Evolutionary conservation across 2,329 filamentous ascomycete genomes (phyloP), one percentile per base, ranked within the genome.

Genomic region (Elsinoe arachidis): DNA sequence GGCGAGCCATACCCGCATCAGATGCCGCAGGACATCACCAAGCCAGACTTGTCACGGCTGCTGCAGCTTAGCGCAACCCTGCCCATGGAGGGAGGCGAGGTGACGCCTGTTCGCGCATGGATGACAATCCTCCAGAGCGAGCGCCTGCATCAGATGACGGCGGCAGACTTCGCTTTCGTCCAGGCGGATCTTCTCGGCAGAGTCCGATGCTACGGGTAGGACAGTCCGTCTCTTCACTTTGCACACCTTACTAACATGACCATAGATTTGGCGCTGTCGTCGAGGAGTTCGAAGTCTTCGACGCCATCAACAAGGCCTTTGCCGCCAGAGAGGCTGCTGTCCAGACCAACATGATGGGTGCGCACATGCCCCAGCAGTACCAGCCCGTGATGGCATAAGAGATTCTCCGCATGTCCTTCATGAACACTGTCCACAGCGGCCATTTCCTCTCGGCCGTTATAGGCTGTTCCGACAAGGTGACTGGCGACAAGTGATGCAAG

Each of bases 101-200:
- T 97, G 66, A 97, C 92, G 15, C 93, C 93, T 0, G 88, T 96
- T 63, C 95, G 95, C 89, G 91, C 91, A 0, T 92, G 93, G 83
- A 87, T 89, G 52, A 87, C 88, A 73, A 80, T 97, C 52, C 76
- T 90, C 61, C 80, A 78, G 46, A 85, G 93, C 70, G 82, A 86
- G 37, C 78, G 86, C 61, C 83, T 91, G 61, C 68, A 69, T 4
- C 82, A 86, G 63, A 73, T 96, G 62, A 82, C 76, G 14, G 71
- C 74, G 54, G 79, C 82, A 38, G 90, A 96, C 66, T 83, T 96
- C 63, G 77, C 80, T 64, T 79, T 76, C 61, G 77, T 96, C 63
- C 84, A 87, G 53, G 83, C 85, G 53, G 87, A 90, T 58, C 77
- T 97, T 58, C 77, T 82, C 64, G 80, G 80, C 58, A 96, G 96